These are phyloP conservation scores for Brasilioporus rufonigricans DNA, from an alignment of 768 basidiomycete species.

Conservation along the genomic window DNA sequence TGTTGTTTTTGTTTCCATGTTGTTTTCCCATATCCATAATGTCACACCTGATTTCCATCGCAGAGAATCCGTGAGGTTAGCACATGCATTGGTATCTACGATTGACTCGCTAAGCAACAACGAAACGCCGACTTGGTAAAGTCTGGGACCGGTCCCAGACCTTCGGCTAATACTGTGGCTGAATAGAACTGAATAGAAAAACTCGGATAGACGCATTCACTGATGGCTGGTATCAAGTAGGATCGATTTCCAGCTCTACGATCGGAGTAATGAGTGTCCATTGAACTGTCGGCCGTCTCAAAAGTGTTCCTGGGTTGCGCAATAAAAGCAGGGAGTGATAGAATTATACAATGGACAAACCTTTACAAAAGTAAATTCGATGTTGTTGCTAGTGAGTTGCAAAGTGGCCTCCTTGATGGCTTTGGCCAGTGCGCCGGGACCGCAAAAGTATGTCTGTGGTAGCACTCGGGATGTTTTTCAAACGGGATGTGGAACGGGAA, in stretches of 20 bases:
- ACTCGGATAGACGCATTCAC: no score
- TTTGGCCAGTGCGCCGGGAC: slow-evolving; percentile 72
- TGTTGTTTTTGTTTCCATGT: not conserved
- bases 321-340: not conserved
- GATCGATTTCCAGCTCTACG: not conserved
- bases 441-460: slow-evolving; percentile 82
- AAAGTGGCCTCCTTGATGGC: slow-evolving; percentile 71
- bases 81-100: not conserved
- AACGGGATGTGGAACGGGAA: slow-evolving; percentile 7
- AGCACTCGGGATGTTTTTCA: slow-evolving; percentile 1
- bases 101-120: not conserved
- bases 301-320: slow-evolving; percentile 15
- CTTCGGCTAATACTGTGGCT: no score
- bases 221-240: not conserved
- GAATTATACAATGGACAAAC: slow-evolving; percentile 37
- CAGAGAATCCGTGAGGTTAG: not conserved
- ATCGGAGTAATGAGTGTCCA: not conserved
- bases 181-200: no score
- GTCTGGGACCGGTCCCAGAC: no score
- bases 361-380: slow-evolving; percentile 84
- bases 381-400: slow-evolving; percentile 48
- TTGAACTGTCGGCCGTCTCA: not conserved
- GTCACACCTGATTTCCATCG: not conserved
- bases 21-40: not conserved
- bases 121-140: no score